phyloP scores from a whole-genome alignment of 2,329 filamentous ascomycete genomes.

The Nannizzia gypsea region DNA sequence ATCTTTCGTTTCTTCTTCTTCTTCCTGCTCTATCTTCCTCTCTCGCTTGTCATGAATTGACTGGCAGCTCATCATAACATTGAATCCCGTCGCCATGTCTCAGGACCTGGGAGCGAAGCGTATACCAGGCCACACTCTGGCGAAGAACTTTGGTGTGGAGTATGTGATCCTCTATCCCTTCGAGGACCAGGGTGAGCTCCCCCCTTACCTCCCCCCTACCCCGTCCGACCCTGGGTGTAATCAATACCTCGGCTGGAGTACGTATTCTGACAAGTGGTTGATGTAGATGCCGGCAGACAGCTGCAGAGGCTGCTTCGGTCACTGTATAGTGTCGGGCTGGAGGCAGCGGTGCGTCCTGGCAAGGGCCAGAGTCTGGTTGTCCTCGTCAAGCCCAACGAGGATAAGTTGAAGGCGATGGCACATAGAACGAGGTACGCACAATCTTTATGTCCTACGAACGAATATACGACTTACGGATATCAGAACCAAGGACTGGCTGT shows the following conservation, averaged over 20 bases:
- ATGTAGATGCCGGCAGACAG: conserved; percentile 56
- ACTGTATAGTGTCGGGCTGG: conserved; percentile 66
- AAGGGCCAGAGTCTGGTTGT: conserved; percentile 64
- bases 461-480: background rate
- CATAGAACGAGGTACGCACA: conserved; percentile 58
- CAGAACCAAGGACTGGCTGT: conserved; percentile 86
- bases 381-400: conserved; percentile 69
- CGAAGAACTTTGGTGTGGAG: conserved; percentile 61
- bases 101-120: background rate
- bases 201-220: background rate
- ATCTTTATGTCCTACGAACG: background rate
- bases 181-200: conserved; percentile 48
- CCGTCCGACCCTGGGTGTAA: background rate
- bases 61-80: background rate
- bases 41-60: background rate
- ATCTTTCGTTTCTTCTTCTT: background rate
- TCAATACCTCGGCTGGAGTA: no score
- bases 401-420: conserved; percentile 65
- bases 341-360: conserved; percentile 75
- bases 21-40: no score
- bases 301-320: conserved; percentile 68
- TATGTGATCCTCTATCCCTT: conserved; percentile 77
- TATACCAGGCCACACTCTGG: conserved; percentile 6
- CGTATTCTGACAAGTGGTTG: no score
- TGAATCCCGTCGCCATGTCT: background rate